These are phyloP conservation scores for Macrolepiota dolichaula DNA, from an alignment of 768 basidiomycete genomes.

Conservation along the genomic window DNA sequence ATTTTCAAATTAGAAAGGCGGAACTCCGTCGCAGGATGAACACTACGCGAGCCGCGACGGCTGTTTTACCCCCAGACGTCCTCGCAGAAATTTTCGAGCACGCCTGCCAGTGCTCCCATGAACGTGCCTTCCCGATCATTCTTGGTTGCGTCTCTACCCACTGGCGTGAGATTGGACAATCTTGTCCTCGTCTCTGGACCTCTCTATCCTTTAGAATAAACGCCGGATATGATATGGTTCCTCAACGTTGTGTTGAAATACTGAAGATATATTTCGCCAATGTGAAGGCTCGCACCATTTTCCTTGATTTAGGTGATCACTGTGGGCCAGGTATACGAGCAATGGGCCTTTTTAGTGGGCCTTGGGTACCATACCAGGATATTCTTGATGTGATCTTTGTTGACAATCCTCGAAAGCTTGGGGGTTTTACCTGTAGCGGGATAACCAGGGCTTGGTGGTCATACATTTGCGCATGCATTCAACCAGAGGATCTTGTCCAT, in stretches of 20 bases:
- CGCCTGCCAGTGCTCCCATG: background rate
- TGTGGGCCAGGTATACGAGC: background rate
- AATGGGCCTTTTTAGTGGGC: background rate
- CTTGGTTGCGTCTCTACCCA: background rate
- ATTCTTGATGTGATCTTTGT: background rate
- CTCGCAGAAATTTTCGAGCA: background rate
- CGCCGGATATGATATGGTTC: background rate
- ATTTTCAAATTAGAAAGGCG: background rate
- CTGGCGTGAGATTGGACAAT: background rate
- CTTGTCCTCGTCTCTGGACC: background rate
- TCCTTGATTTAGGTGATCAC: background rate
- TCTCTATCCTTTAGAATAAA: background rate
- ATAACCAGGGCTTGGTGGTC: background rate
- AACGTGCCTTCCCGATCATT: background rate
- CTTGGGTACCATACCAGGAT: background rate
- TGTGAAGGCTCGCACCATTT: background rate
- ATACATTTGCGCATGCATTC: background rate
- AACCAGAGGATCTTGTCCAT: background rate
- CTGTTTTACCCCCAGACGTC: background rate
- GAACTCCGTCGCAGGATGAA: background rate
- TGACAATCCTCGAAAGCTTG: background rate
- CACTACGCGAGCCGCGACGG: background rate
- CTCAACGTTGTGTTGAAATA: background rate
- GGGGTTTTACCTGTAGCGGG: background rate
- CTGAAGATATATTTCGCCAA: background rate